Evolutionary conservation across 1,139 yeast species (phyloP), one percentile per base, ranked within the genome.

Genomic region (Yamadazyma diospyri): DNA sequence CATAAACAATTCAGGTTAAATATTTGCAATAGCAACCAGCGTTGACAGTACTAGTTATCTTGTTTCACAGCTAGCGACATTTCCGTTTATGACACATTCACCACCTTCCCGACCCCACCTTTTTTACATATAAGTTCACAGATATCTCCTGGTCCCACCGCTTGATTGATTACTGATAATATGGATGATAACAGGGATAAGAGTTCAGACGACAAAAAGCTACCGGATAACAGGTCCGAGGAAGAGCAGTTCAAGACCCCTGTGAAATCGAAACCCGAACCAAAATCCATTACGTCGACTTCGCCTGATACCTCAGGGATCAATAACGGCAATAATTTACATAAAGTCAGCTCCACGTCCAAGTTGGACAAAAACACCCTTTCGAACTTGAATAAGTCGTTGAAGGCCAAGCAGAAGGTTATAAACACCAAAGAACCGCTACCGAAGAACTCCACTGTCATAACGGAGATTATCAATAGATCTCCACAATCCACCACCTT

Each of bases 351-450:
- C 6, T 11, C 16, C 10, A 24, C 32, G 7, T 37, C 48, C 6
- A 46, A 48, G 16, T 43, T 60, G 21, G 63, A 61, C 43, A 60
- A 60, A 32, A 50, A 43, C 20, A 54, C 59, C 23, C 59, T 65
- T 26, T 48, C 65, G 22, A 62, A 58, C 45, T 48, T 65, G 26
- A 65, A 65, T 42, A 64, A 64, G 41, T 59, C 71, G 4, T 46
- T 65, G 26, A 64, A 61, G 42, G 70, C 69, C 8, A 65, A 65
- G 36, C 72, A 65, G 40, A 61, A 61, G 37, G 57, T 65, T 32
- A 63, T 64, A 33, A 59, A 50, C 38, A 47, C 64, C 6, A 59
- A 59, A 35, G 69, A 63, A 31, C 62, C 69, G 1, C 62, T 57
- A 29, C 64, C 66, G 6, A 63, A 63, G 39, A 63, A 53, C 35